These are phyloP conservation scores for Linnemannia hyalina DNA, from an alignment of 192 early-diverging fungal genomes.

Conservation along the genomic window DNA sequence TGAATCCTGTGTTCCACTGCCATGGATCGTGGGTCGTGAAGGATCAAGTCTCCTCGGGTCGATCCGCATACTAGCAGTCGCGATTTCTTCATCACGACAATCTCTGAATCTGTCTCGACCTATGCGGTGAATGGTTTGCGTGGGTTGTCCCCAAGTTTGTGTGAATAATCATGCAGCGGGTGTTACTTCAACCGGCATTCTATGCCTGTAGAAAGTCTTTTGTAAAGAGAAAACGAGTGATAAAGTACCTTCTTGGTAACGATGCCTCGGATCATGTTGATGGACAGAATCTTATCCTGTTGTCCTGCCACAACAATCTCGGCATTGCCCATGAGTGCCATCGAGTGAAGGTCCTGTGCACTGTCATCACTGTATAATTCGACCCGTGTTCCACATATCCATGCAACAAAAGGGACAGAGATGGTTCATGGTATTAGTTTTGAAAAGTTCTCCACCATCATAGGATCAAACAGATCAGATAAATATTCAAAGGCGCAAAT, in stretches of 20 bases:
- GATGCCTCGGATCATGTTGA: conserved; percentile 61
- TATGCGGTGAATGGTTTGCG: neutral
- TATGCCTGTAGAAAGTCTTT: neutral
- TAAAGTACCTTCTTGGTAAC: conserved; percentile 57
- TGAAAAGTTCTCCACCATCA: no score
- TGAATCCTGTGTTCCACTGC: conserved; percentile 73
- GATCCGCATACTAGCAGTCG: conserved; percentile 75
- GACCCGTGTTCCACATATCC: neutral
- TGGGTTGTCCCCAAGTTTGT: neutral
- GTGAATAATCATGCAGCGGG: neutral
- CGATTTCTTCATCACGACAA: conserved; percentile 77
- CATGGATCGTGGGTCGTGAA: conserved; percentile 76
- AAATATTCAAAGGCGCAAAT: neutral
- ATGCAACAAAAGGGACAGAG: neutral
- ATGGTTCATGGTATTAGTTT: no score
- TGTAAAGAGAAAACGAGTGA: neutral
- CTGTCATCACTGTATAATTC: conserved; percentile 57
- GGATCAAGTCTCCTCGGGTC: conserved; percentile 70
- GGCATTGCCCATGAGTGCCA: conserved; percentile 67
- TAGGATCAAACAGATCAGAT: neutral
- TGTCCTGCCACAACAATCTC: conserved; percentile 72
- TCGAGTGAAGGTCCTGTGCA: conserved; percentile 66
- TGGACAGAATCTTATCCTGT: conserved; percentile 65
- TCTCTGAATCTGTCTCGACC: conserved; percentile 62
- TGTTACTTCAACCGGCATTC: neutral